Evolutionary conservation across 2,329 filamentous ascomycete species (phyloP), one percentile per base, ranked within the genome.

Genomic region (Ophiostoma tasmaniense): DNA sequence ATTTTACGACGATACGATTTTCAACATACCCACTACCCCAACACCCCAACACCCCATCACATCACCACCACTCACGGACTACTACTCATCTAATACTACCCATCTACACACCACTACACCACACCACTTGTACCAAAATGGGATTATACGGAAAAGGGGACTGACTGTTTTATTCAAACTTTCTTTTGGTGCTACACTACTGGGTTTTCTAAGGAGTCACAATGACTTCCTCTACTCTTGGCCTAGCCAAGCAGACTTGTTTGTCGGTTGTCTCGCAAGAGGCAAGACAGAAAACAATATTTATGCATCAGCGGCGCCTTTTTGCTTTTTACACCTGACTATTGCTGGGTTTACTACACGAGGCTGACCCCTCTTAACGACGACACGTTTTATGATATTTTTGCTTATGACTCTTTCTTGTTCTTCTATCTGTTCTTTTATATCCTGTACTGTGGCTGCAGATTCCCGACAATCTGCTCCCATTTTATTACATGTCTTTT

Each of bases 381-480:
- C 68, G 67, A 70, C 64, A 71, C 25, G 69, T 66, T 39, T 72
- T 71, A 71, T 70, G 70, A 70, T 68, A 72, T 69, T 70, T 70
- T 70, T 67, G 68, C 22, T 70, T 71, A 69, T 69, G 68, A 71
- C 66, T 68, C 72, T 69, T 61, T 68, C 66, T 70, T 70, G 67
- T 71, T 52, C 39, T 64, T 67, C 37, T 22, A n/a, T 67, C 25
- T 61, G 55, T 61, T 61, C 45, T 59, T 28, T 28, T 30, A 30
- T 61, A 28, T 61, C 55, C 25, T 61, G 55, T 61, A 61, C n/a
- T 11, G 13, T 55, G 55, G 55, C 55, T 61, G 55, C 55, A 30
- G 55, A n/a, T 45, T 25, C 6, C 22, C 11, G 22, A 55, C 14
- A 13, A 13, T 14, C 50, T 22, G 22, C 50, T 55, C 50, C 45